Base-by-base conservation (phyloP, 2,329 filamentous ascomycete genomes). In the Ophiostoma piceae region DNA sequence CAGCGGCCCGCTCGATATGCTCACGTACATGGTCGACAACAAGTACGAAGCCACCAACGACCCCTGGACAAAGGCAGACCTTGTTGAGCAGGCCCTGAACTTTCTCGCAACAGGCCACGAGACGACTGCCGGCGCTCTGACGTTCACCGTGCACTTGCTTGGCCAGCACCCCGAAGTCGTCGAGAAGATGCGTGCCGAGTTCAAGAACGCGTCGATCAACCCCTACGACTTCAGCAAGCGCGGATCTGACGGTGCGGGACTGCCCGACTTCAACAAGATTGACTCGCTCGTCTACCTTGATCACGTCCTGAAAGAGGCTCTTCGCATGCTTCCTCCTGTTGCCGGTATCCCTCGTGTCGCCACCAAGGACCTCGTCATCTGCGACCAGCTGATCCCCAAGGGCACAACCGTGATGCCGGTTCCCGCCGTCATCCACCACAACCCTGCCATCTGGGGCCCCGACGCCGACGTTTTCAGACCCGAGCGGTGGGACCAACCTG, bases 111-210 rank as follows among this genome's bases (percentile, higher is more conserved):
- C 74, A 4, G 74, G 79, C 1, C 79, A 80, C 68, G 79, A 80
- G 66, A 79, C 75, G 9, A 76, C 77, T 0, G 77, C 79, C 0
- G 75, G 73, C 6, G 74, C 75, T 3, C 47, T 80, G 3, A 72
- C 77, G 8, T 81, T 79, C 79, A 74, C 75, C 2, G 68, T 75
- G 1, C 78, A 78, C 65, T 70, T 74, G 29, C 72, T 81, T 7
- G 76, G 78, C 0, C 77, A 73, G 0, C 69, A 75, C 29, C 78
- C 76, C 3, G 68, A 74, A 8, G 74, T 81, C 9, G 77, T 80
- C 69, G 72, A 74, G 12, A 81, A 71, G 73, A 78, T 71, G 73
- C 75, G 22, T 6, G 29, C n/a, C 2, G 70, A 71, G 32, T 67
- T 67, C 2, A 41, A 41, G 8, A 32, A 19, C 8, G 37, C 43